Evolutionary conservation across 176 grass and related monocot genomes (phyloP).

Genomic region (Poa annua): DNA sequence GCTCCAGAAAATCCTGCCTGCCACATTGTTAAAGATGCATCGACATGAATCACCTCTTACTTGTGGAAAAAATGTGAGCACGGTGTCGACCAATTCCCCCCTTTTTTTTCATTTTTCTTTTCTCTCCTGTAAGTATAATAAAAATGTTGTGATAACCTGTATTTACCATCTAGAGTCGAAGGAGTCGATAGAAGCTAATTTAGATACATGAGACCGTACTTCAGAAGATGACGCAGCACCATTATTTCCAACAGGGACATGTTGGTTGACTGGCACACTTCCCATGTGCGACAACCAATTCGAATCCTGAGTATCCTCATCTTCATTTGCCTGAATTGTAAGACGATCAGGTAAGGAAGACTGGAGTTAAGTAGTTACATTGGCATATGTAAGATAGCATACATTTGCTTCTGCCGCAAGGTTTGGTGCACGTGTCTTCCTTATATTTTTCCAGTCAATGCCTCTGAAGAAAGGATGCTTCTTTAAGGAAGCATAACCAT

Average conservation of each 20-base stretch:
- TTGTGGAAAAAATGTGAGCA: constrained; percentile 26
- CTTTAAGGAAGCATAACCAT: constrained; percentile 84
- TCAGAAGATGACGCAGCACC: constrained; percentile 80
- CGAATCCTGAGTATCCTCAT: constrained; percentile 72
- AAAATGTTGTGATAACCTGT: constrained; percentile 21
- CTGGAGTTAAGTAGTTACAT: constrained; percentile 7
- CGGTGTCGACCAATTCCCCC: background rate
- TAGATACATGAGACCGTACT: constrained; percentile 70
- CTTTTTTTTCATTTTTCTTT: constrained; percentile 37
- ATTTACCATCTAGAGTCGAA: constrained; percentile 99
- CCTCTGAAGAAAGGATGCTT: constrained; percentile 94
- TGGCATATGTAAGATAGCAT: constrained; percentile 44
- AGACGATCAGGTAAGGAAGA: constrained; percentile 32
- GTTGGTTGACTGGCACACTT: constrained; percentile 52
- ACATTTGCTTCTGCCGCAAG: constrained; percentile 63
- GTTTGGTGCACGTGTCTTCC: constrained; percentile 61
- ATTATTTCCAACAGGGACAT: constrained; percentile 51
- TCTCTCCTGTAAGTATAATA: constrained; percentile 36
- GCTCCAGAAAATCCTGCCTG: constrained; percentile 96
- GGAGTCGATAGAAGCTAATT: constrained; percentile 92
- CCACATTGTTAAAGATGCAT: constrained; percentile 45
- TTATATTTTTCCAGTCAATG: constrained; percentile 86
- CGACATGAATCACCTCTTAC: constrained; percentile 39
- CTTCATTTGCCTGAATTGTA: constrained; percentile 57
- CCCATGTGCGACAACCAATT: constrained; percentile 74